Evolutionary conservation across 2,329 filamentous ascomycete species (phyloP).

Genomic region (Hypomyces rosellus): DNA sequence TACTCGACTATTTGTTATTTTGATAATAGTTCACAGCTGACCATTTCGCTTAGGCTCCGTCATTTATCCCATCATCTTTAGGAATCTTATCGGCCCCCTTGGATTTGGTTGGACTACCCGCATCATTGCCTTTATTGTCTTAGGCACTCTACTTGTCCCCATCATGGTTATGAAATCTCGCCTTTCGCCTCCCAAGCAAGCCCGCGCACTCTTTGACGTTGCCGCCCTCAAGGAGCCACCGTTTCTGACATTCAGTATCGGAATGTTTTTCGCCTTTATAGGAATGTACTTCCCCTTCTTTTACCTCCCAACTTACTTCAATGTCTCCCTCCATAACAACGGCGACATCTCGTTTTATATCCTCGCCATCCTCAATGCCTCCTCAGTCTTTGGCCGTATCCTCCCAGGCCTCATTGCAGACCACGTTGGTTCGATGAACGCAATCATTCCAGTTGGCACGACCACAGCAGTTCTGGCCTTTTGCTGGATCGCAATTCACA

Average conservation of each 20-base stretch:
- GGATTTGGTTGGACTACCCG: slow-evolving; percentile 31
- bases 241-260: slow-evolving; percentile 28
- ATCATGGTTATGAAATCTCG: slow-evolving; percentile 31
- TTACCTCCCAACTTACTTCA: slow-evolving; percentile 28
- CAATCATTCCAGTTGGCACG: slow-evolving; percentile 19
- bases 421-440: slow-evolving; percentile 29
- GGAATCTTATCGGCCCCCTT: slow-evolving; percentile 20
- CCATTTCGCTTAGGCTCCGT: slow-evolving; percentile 12
- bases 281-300: slow-evolving; percentile 39
- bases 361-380: slow-evolving; percentile 40
- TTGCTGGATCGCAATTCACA: slow-evolving; percentile 3
- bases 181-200: slow-evolving; percentile 25
- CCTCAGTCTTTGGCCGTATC: slow-evolving; percentile 39
- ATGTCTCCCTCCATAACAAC: background rate
- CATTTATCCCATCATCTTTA: slow-evolving; percentile 32
- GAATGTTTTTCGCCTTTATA: slow-evolving; percentile 30
- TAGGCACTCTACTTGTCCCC: slow-evolving; percentile 30
- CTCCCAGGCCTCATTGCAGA: slow-evolving; percentile 33
- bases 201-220: slow-evolving; percentile 37
- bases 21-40: no score
- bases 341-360: slow-evolving; percentile 30
- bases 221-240: slow-evolving; percentile 36
- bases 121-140: slow-evolving; percentile 22
- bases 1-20: no score
- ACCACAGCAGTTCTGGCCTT: slow-evolving; percentile 1